Conservation (phyloP, 495 filamentous ascomycete genomes). For the Gamarada debralockiae region DNA sequence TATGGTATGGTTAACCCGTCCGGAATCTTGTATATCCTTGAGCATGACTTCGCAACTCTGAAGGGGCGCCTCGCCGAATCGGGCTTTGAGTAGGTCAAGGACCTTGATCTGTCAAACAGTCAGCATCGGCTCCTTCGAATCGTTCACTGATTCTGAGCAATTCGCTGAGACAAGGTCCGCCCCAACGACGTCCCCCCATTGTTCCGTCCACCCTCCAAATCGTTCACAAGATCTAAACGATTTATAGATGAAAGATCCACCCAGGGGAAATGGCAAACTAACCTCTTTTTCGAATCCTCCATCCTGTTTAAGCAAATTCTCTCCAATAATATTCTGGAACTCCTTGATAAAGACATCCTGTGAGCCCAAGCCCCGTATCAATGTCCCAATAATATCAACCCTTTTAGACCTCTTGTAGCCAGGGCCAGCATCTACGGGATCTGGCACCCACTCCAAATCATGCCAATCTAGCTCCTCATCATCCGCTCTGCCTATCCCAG, state of each 20-base stretch:
- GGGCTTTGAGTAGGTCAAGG: constrained; percentile 80
- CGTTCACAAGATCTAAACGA: no score
- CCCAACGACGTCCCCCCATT: no score
- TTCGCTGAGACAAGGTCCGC: no score
- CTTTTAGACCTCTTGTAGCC: constrained; percentile 87
- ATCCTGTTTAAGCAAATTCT: constrained; percentile 72
- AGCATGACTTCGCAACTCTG: constrained; percentile 98
- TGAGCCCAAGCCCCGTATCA: constrained; percentile 82
- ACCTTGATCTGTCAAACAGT: constrained; percentile 59
- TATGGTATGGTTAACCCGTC: constrained; percentile 63
- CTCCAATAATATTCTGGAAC: constrained; percentile 78
- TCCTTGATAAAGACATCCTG: constrained; percentile 91
- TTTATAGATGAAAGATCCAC: no score
- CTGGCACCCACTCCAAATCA: constrained; percentile 87
- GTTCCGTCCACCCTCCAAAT: no score
- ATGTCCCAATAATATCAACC: constrained; percentile 85
- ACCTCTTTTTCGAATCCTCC: constrained; percentile 68
- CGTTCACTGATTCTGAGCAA: no score
- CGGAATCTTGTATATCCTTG: constrained; percentile 85
- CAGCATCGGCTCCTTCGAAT: no score
- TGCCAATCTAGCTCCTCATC: constrained; percentile 78
- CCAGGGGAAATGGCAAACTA: no score
- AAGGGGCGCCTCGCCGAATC: constrained; percentile 79
- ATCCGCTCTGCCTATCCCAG: constrained; percentile 41
- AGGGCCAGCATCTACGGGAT: constrained; percentile 87